phyloP scores from a whole-genome alignment of 805 yeast genomes.

The Candida tammaniensis region DNA sequence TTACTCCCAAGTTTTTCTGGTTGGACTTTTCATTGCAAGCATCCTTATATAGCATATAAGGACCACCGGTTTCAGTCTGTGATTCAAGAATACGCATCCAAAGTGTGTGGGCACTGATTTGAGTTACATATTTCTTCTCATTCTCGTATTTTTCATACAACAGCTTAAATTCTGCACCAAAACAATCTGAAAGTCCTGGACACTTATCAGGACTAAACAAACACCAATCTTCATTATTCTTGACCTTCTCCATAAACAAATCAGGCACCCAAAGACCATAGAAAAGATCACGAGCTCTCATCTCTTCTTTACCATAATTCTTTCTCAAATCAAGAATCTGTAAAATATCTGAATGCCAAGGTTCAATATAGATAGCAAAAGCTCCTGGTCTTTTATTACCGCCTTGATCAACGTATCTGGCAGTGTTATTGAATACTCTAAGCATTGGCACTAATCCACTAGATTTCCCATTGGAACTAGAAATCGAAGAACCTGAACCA shows the following conservation, averaged over 20 bases:
- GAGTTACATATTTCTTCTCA: conserved; percentile 61
- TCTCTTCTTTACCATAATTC: conserved; percentile 93
- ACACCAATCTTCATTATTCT: conserved; percentile 77
- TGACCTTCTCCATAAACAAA: conserved; percentile 88
- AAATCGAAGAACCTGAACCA: conserved; percentile 80
- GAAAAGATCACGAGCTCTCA: conserved; percentile 89
- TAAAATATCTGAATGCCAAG: conserved; percentile 94
- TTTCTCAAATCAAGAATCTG: conserved; percentile 84
- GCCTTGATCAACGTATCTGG: conserved; percentile 97
- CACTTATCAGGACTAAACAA: conserved; percentile 87
- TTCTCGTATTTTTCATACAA: conserved; percentile 72
- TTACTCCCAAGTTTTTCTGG: conserved; percentile 88
- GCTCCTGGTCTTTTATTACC: conserved; percentile 99
- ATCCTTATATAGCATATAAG: conserved; percentile 92
- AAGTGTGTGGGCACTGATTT: conserved; percentile 80
- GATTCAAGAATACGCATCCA: conserved; percentile 90
- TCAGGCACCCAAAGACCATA: conserved; percentile 95
- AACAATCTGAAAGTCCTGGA: conserved; percentile 78
- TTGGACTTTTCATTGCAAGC: conserved; percentile 84
- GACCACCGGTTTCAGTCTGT: conserved; percentile 95
- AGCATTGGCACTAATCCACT: conserved; percentile 96
- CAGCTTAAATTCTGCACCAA: conserved; percentile 78
- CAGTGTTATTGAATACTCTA: conserved; percentile 91
- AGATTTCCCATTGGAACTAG: conserved; percentile 90
- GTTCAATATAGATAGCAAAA: conserved; percentile 88